Conservation (phyloP, 768 basidiomycete species). For the Leccinum imitatum region DNA sequence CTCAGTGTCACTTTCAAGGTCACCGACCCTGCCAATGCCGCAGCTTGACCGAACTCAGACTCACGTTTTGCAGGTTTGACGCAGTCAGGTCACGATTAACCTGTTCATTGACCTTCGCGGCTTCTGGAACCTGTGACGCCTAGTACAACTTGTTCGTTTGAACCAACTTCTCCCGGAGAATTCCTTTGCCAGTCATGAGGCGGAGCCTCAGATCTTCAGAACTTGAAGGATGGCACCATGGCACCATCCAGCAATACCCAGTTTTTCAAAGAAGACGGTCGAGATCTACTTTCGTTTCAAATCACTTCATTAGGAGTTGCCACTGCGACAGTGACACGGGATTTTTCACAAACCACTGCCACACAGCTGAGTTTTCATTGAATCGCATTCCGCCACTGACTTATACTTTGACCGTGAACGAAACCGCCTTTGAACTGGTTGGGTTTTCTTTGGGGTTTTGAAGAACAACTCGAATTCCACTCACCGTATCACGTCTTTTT, state of each 20-base stretch:
- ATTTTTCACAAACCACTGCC: conserved; percentile 8
- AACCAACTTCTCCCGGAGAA: not conserved
- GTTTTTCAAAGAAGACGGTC: not conserved
- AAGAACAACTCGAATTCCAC: not conserved
- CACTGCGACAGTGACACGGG: conserved; percentile 5
- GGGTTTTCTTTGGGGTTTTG: not conserved
- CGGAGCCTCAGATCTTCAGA: not conserved
- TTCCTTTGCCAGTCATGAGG: not conserved
- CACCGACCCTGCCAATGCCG: not conserved
- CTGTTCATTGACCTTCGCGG: not conserved
- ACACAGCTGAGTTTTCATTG: not conserved
- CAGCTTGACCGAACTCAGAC: not conserved
- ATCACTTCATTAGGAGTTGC: conserved; percentile 8
- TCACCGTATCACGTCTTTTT: not conserved
- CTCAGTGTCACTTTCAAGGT: not conserved
- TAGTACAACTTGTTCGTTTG: not conserved
- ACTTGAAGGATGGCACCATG: not conserved
- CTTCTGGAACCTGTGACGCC: not conserved
- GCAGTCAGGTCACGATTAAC: not conserved
- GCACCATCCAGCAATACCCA: not conserved
- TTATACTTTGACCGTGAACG: not conserved
- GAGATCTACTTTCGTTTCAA: conserved; percentile 15
- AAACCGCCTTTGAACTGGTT: not conserved
- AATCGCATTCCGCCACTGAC: not conserved
- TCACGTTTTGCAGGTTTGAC: conserved; percentile 1